These are phyloP conservation scores for Ceratocystis smalleyi DNA, from an alignment of 2,329 filamentous ascomycete genomes.

Conservation along the genomic window DNA sequence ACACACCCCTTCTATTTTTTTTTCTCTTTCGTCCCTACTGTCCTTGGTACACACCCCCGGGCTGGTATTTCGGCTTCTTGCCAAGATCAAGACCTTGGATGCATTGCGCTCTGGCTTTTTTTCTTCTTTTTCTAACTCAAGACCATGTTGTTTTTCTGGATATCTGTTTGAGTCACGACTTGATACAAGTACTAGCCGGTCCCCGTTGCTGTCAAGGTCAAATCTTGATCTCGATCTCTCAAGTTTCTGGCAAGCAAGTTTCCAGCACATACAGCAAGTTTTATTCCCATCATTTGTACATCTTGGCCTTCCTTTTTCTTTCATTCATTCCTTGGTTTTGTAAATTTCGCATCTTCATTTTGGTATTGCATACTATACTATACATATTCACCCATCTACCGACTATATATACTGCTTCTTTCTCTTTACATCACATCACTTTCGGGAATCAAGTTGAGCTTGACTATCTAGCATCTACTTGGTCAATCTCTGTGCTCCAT, in stretches of 20 bases:
- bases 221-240: slow-evolving; percentile 1
- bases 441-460: background rate
- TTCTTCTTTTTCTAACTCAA: background rate
- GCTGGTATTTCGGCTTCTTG: background rate
- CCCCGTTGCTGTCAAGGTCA: background rate
- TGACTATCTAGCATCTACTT: slow-evolving; percentile 8
- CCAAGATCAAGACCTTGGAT: background rate
- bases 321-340: slow-evolving; percentile 3
- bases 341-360: background rate
- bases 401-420: background rate
- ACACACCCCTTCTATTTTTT: background rate
- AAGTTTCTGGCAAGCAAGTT: slow-evolving; percentile 6
- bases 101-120: slow-evolving; percentile 1
- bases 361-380: slow-evolving; percentile 3
- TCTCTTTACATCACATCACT: background rate
- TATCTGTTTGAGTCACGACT: background rate
- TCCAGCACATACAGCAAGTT: background rate
- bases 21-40: too few species aligned
- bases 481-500: slow-evolving; percentile 10
- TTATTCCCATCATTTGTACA: slow-evolving; percentile 5
- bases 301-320: background rate
- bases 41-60: background rate
- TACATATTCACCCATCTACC: background rate
- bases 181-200: slow-evolving; percentile 1
- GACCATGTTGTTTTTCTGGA: background rate